phyloP scores from a whole-genome alignment of 148 eudicot species.

The Fagopyrum tataricum region DNA sequence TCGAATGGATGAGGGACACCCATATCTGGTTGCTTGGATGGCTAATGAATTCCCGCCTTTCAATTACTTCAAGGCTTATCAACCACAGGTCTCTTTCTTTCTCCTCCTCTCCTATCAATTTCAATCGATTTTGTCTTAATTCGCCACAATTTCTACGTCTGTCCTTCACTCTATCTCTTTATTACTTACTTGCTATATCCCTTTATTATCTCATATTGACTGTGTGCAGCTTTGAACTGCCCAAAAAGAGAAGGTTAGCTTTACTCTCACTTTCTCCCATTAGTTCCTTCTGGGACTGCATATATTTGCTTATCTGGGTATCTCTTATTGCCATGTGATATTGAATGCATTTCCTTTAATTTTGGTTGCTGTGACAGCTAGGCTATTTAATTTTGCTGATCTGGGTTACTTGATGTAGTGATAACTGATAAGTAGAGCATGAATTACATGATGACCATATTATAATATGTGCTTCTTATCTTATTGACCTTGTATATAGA shows the following conservation, averaged over 20 bases:
- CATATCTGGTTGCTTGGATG: constrained; percentile 30
- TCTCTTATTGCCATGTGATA: background rate
- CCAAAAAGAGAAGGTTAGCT: constrained; percentile 8
- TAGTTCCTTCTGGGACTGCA: background rate
- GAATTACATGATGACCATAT: background rate
- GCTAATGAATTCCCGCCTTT: constrained; percentile 52
- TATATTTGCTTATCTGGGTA: background rate
- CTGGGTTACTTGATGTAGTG: background rate
- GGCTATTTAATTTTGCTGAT: background rate
- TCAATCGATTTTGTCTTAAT: constrained; percentile 9
- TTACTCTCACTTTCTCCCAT: constrained; percentile 7
- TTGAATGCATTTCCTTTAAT: background rate
- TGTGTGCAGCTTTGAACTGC: constrained; percentile 1
- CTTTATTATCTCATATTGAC: background rate
- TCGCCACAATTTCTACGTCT: background rate
- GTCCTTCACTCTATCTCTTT: constrained; percentile 7
- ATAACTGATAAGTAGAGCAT: background rate
- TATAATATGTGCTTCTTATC: background rate
- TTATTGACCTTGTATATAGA: background rate
- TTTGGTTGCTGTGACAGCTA: background rate
- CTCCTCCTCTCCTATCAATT: constrained; percentile 15
- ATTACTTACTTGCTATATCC: constrained; percentile 8
- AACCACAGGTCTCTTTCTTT: constrained; percentile 25
- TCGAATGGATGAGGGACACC: constrained; percentile 45
- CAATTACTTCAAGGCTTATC: constrained; percentile 30